Percentiles rank a stretch among this genome's conserved stretches.
phyloP scores from a whole-genome alignment of 2,329 filamentous ascomycete species.

The Neofusicoccum sp. region DNA sequence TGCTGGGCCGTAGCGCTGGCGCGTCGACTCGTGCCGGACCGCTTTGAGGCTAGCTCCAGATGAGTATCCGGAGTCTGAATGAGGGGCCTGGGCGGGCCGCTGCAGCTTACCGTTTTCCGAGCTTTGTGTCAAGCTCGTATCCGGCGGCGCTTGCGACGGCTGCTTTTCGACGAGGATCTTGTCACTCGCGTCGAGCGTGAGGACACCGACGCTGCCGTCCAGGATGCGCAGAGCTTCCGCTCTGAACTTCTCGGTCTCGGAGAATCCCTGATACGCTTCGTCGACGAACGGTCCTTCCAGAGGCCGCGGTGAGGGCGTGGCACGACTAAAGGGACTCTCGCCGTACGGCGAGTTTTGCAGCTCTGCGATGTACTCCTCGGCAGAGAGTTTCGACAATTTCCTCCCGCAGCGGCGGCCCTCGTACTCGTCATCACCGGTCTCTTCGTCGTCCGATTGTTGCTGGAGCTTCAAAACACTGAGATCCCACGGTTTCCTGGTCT shows the following conservation, averaged over 20 bases:
- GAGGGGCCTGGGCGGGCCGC: constrained; percentile 19
- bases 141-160: not conserved
- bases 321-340: constrained; percentile 2
- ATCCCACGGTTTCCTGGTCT: not conserved
- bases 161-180: not conserved
- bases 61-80: constrained; percentile 41
- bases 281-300: not conserved
- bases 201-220: constrained; percentile 25
- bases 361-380: constrained; percentile 31
- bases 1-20: not conserved
- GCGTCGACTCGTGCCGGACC: not conserved
- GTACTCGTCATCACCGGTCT: not conserved
- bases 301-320: not conserved
- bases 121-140: not conserved
- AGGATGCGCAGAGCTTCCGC: constrained; percentile 27
- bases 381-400: constrained; percentile 9
- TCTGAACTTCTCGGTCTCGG: constrained; percentile 7
- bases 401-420: not conserved
- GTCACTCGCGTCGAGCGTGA: not conserved
- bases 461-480: not conserved
- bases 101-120: not conserved
- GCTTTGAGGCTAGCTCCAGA: constrained; percentile 32
- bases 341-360: constrained; percentile 29
- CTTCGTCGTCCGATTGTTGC: not conserved
- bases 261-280: not conserved